A percentile compares a stretch with the other conserved stretches of the same genome.
Evolutionary conservation across 768 basidiomycete species (phyloP).

Genomic region (Calocera viscosa): DNA sequence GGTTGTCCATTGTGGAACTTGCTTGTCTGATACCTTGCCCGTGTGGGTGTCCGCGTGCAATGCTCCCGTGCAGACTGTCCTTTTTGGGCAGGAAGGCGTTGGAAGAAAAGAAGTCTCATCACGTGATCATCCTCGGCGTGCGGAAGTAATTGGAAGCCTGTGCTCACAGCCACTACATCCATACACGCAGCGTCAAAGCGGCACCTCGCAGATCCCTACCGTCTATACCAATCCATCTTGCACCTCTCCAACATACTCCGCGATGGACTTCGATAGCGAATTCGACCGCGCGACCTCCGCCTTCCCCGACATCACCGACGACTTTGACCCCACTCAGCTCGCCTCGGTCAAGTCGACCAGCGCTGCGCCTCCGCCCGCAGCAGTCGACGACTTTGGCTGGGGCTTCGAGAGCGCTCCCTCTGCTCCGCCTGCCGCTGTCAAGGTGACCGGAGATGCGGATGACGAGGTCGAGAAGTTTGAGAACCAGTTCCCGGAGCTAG

Average conservation of each 20-base stretch:
- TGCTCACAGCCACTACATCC: not conserved
- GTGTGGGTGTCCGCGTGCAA: no score
- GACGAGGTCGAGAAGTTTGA: constrained; percentile 80
- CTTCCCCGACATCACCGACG: constrained; percentile 23
- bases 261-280: constrained; percentile 19
- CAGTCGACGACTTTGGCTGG: constrained; percentile 50
- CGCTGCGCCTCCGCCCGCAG: not conserved
- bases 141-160: not conserved
- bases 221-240: not conserved
- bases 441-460: constrained; percentile 54
- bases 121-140: no score
- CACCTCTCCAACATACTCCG: not conserved
- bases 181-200: no score
- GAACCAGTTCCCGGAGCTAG: constrained; percentile 72
- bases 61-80: no score
- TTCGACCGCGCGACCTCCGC: constrained; percentile 18
- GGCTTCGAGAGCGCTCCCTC: constrained; percentile 26
- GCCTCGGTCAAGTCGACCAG: not conserved
- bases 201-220: not conserved
- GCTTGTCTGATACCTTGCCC: no score
- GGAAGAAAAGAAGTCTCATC: no score
- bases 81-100: no score
- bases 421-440: constrained; percentile 42
- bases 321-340: constrained; percentile 8
- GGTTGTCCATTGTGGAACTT: no score